phyloP scores from a whole-genome alignment of 345 rosid species.

The Eucalyptus tenuipes region DNA sequence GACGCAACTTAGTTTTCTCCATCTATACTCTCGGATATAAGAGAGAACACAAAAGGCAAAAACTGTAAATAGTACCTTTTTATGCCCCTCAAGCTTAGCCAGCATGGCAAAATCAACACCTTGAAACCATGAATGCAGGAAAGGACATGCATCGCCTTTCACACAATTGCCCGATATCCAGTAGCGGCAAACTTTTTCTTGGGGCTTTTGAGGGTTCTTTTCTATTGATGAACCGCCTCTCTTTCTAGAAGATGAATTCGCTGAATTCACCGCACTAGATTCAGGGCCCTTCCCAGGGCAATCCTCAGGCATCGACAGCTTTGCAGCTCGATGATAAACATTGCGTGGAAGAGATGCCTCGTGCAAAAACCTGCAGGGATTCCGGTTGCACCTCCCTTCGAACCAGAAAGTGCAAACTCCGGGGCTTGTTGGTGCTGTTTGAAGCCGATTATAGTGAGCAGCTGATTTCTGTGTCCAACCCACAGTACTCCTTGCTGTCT shows the following conservation, averaged over 20 bases:
- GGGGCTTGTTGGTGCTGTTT: background rate
- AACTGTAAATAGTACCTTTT: background rate
- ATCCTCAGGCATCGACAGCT: background rate
- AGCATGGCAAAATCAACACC: conserved; percentile 15
- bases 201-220: background rate
- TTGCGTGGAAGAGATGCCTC: background rate
- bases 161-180: conserved; percentile 16
- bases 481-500: background rate
- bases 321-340: background rate
- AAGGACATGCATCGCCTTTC: conserved; percentile 12
- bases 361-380: conserved; percentile 23
- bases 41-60: background rate
- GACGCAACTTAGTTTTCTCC: background rate
- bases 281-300: background rate
- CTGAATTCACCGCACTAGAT: background rate
- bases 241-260: background rate
- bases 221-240: background rate
- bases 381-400: conserved; percentile 13
- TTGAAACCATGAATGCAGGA: conserved; percentile 10
- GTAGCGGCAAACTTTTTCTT: background rate
- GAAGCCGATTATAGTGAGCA: background rate
- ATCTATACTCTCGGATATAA: background rate
- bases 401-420: conserved; percentile 3
- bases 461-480: background rate
- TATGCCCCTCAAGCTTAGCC: conserved; percentile 23